phyloP scores from a whole-genome alignment of 2,329 filamentous ascomycete genomes.

The Exophiala mesophila region DNA sequence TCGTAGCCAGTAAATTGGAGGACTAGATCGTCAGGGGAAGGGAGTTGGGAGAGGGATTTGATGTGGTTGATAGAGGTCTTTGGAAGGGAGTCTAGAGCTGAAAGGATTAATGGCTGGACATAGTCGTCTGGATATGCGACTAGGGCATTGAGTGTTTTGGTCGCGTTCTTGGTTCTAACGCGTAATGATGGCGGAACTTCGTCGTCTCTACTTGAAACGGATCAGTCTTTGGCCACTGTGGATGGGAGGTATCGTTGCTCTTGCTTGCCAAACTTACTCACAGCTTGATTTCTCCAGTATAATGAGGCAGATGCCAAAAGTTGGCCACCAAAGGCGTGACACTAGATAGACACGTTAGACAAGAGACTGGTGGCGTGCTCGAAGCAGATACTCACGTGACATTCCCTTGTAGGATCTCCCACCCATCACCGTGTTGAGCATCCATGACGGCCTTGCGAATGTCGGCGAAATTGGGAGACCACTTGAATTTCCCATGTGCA shows the following conservation, averaged over 20 bases:
- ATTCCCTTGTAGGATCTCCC: slow-evolving; percentile 80
- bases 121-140: slow-evolving; percentile 84
- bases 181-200: not conserved
- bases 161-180: not conserved
- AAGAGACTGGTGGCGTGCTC: too few species aligned
- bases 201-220: not conserved
- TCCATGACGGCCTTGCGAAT: slow-evolving; percentile 83
- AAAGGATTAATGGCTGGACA: slow-evolving; percentile 77
- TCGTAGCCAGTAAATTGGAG: slow-evolving; percentile 87
- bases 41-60: slow-evolving; percentile 45
- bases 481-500: slow-evolving; percentile 86
- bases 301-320: slow-evolving; percentile 71
- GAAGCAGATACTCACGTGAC: slow-evolving; percentile 58
- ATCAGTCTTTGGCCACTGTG: not conserved
- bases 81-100: slow-evolving; percentile 64
- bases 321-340: slow-evolving; percentile 89
- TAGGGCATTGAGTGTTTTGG: slow-evolving; percentile 58
- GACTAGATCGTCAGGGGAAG: slow-evolving; percentile 44
- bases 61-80: slow-evolving; percentile 52
- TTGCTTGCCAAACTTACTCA: slow-evolving; percentile 53
- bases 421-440: slow-evolving; percentile 77
- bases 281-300: slow-evolving; percentile 71
- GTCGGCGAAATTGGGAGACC: slow-evolving; percentile 81
- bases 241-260: not conserved
- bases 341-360: slow-evolving; percentile 43